Conservation (phyloP, 768 basidiomycete species). For the Boletellus sp. region DNA sequence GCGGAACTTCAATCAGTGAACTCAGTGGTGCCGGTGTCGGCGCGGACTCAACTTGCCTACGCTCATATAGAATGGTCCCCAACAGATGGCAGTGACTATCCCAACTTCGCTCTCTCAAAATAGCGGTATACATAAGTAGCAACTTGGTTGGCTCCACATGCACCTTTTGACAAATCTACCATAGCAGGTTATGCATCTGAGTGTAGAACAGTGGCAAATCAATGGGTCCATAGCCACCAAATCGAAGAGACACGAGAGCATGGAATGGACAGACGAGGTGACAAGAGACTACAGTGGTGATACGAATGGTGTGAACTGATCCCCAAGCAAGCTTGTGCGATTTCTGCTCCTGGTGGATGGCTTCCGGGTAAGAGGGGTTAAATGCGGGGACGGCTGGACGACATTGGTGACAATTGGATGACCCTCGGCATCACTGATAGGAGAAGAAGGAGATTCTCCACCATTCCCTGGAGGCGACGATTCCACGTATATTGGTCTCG, state of each 20-base stretch:
- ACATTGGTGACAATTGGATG: conserved; percentile 40
- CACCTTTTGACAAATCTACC: conserved; percentile 7
- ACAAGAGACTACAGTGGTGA: conserved; percentile 12
- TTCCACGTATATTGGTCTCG: conserved; percentile 35
- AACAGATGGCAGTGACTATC: conserved; percentile 10
- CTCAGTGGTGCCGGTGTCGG: no score
- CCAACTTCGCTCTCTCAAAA: no score
- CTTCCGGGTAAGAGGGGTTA: conserved; percentile 64
- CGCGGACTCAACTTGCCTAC: no score
- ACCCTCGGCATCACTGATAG: conserved; percentile 32
- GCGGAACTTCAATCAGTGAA: neutral
- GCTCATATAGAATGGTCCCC: no score
- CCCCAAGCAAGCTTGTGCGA: conserved; percentile 42
- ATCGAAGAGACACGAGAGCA: conserved; percentile 2
- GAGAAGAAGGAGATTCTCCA: conserved; percentile 22
- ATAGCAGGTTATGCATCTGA: neutral
- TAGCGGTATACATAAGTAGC: no score
- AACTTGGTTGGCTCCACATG: neutral
- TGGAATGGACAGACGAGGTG: conserved; percentile 1
- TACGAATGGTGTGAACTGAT: conserved; percentile 22
- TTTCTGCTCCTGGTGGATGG: conserved; percentile 58
- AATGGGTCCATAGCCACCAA: neutral
- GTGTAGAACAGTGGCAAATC: neutral
- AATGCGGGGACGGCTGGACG: conserved; percentile 10
- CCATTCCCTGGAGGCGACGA: conserved; percentile 33